Evolutionary conservation across 1,284 basidiomycete genomes (phyloP).

Genomic region (Peniophora sp.): DNA sequence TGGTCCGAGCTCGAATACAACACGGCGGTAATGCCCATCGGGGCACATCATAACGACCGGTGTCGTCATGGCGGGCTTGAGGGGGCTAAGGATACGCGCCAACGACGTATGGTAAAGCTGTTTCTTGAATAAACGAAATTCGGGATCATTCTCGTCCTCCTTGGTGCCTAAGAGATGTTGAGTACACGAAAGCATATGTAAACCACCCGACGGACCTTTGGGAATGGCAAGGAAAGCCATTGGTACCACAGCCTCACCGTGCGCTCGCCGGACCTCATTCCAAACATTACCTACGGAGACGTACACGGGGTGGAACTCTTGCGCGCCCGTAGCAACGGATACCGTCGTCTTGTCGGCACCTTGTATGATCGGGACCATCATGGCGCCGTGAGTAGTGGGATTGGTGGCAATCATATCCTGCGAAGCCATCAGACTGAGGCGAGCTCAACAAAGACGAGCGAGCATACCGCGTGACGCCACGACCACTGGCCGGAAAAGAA

Average conservation of each 20-base stretch:
- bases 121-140: conserved; percentile 11
- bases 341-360: conserved; percentile 17
- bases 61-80: conserved; percentile 13
- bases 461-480: conserved; percentile 7
- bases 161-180: neutral
- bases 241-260: conserved; percentile 9
- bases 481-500: conserved; percentile 15
- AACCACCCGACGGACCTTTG: neutral
- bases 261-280: conserved; percentile 12
- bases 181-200: neutral
- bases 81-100: conserved; percentile 7
- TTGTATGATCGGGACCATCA: conserved; percentile 10
- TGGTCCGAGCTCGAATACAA: conserved; percentile 16
- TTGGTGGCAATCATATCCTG: conserved; percentile 9
- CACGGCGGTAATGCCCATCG: conserved; percentile 15
- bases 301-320: conserved; percentile 15
- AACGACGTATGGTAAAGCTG: conserved; percentile 12
- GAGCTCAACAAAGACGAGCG: neutral
- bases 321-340: conserved; percentile 13
- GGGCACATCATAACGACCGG: conserved; percentile 13
- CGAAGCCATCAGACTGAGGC: neutral
- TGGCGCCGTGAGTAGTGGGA: conserved; percentile 6
- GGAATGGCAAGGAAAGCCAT: conserved; percentile 12
- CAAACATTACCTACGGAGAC: conserved; percentile 11
- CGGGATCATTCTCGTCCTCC: conserved; percentile 3